A percentile compares a stretch with the other conserved stretches of the same genome.
Evolutionary conservation across 192 early-diverging fungal genomes (phyloP).

Genomic region (Backusella circina): DNA sequence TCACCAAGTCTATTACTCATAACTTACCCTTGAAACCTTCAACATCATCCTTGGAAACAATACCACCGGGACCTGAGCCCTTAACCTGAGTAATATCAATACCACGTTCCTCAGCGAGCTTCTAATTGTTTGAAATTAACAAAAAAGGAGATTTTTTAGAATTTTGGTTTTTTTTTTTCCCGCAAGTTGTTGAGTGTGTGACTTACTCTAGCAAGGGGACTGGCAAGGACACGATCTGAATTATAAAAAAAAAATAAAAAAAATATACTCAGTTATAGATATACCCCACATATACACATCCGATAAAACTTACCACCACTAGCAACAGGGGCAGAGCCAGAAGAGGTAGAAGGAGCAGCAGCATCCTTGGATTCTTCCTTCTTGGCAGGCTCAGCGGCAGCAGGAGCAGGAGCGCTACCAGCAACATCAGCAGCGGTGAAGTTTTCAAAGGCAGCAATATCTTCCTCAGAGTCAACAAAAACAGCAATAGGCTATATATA

Average conservation of each 20-base stretch:
- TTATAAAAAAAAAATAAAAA: not conserved
- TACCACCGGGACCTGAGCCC: slow-evolving; percentile 87
- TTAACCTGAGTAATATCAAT: slow-evolving; percentile 71
- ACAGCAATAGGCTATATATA: slow-evolving; percentile 77
- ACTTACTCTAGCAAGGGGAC: slow-evolving; percentile 28
- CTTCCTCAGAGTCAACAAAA: slow-evolving; percentile 85
- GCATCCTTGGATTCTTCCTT: slow-evolving; percentile 29
- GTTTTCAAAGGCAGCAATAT: slow-evolving; percentile 83
- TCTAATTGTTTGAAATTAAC: slow-evolving; percentile 36
- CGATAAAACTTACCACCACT: slow-evolving; percentile 6
- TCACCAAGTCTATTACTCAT: not conserved
- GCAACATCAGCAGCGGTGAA: slow-evolving; percentile 60
- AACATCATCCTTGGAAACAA: slow-evolving; percentile 92
- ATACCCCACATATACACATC: not conserved
- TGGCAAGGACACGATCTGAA: slow-evolving; percentile 28
- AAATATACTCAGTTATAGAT: not conserved
- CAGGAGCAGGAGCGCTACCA: slow-evolving; percentile 36
- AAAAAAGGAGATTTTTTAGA: not conserved
- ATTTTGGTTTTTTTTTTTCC: not conserved
- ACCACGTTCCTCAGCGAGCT: slow-evolving; percentile 80
- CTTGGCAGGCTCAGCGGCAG: slow-evolving; percentile 27
- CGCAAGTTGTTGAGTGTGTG: not conserved
- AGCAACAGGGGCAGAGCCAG: slow-evolving; percentile 36
- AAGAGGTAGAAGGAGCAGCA: slow-evolving; percentile 9
- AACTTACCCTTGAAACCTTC: slow-evolving; percentile 55